Base-by-base conservation (phyloP, 345 rosid species). In the Populus euphratica region DNA sequence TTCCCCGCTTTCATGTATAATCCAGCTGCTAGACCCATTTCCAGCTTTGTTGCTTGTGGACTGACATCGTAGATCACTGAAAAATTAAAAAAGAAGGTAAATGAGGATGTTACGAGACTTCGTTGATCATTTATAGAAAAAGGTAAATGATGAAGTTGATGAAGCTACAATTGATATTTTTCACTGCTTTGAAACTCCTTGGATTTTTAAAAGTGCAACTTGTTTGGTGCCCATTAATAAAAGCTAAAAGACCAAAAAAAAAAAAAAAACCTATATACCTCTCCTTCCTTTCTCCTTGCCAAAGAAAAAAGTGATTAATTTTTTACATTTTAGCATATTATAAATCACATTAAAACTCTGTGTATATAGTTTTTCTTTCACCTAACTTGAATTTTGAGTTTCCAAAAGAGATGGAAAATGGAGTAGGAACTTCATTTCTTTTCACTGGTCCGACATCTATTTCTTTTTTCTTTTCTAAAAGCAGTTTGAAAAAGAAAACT, bases 41-140 rank as follows among this genome's bases (percentile, higher is more conserved):
- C 84, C 88, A 41, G 80, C 82, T 79, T 81, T 89, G 76, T 83
- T 87, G 81, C 84, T 81, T 47, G 82, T 74, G 75, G 84, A 80
- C 80, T 79, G 82, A 50, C 84, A 81, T 81, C 82, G 82, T 49
- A 78, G 17, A 21, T 80, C 87, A 82, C 90, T 88, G 67, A 39
- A 81, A 41, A 41, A 41, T 41, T 10, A 41, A 41, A 2, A 9
- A n/a, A 41, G 20, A 36, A 71, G 67, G 35, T 18, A 21, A 70
- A 41, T 6, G 21, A 68, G 44, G 74, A 41, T 71, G 17, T 38
- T 13, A 67, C 36, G 9, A 8, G 21, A 33, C 56, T 18, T 17
- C 33, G 38, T 21, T 29, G 33, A 56, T 56, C 10, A 23, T 18
- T 16, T 17, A 29, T 41, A 72, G 31, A 18, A 27, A 72, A 44